Evolutionary conservation across 179 eudicot genomes (phyloP).

Genomic region (Heliamphora pulchella): DNA sequence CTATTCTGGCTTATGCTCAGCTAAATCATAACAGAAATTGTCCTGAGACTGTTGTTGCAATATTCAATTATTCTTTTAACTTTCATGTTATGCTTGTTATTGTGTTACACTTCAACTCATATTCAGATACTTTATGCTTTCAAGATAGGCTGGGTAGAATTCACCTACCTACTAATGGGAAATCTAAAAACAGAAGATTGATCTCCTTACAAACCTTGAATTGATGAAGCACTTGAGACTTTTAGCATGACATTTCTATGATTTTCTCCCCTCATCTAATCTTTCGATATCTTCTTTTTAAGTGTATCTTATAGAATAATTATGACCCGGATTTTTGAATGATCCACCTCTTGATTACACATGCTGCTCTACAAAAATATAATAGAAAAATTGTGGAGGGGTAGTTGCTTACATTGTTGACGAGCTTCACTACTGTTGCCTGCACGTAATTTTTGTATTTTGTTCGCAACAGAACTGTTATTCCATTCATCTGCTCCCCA

Average conservation of each 20-base stretch:
- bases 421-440: constrained; percentile 61
- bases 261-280: not conserved
- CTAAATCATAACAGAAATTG: no score
- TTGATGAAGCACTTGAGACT: not conserved
- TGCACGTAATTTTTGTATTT: constrained; percentile 83
- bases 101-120: not conserved
- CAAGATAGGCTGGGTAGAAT: not conserved
- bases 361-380: not conserved
- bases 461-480: constrained; percentile 65
- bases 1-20: not conserved
- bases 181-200: not conserved
- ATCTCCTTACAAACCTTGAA: not conserved
- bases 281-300: not conserved
- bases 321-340: not conserved
- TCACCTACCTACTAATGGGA: not conserved
- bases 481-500: constrained; percentile 81
- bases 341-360: not conserved
- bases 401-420: constrained; percentile 50
- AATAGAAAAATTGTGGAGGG: not conserved
- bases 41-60: no score
- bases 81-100: not conserved
- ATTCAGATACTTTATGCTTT: not conserved
- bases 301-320: not conserved
- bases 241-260: not conserved
- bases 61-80: not conserved